Base-by-base conservation (phyloP, 495 filamentous ascomycete species). In the Xylaria curta region DNA sequence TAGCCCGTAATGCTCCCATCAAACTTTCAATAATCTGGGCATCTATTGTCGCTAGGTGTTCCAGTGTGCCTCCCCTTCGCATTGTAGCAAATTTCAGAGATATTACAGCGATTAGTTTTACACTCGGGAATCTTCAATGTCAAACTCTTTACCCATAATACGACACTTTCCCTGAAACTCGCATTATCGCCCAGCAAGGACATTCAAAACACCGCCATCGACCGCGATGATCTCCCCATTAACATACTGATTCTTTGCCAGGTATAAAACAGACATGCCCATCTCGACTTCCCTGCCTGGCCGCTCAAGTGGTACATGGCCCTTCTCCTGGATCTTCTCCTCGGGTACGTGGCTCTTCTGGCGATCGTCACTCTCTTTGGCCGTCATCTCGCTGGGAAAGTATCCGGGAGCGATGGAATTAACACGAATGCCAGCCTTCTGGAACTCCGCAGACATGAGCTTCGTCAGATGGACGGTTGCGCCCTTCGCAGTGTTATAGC, bases 371-470 rank as follows among this genome's bases (percentile, higher is more conserved):
- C 82, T 86, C 70, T 83, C 81, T 58, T 84, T 84, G 53, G 87
- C 82, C 65, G 90, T 92, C 89, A 92, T 87, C 80, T 91, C 89
- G 42, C 79, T 83, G 9, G 88, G 88, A 70, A 91, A 91, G 72
- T 90, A 79, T 7, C 91, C 91, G 28, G 91, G 90, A 19, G 89
- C 87, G 58, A 93, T 82, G 0, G 88, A 87, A 81, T 92, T 93
- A 51, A 85, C 83, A 24, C 84, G 81, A 42, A 93, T 91, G 38
- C 83, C 79, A 62, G 87, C 89, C 49, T 82, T 80, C 13, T 82
- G 83, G 53, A 91, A 80, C 33, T 71, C 77, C 0, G 85, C 88
- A 17, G 87, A 82, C 58, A 91, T 79, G 72, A 87, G 81, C 84
- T 92, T 93, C 42, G 89, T 87, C 72, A 93, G 67, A 54, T 91